Base-by-base conservation (phyloP, 129 eudicot genomes). In the Helianthus tuberosus region DNA sequence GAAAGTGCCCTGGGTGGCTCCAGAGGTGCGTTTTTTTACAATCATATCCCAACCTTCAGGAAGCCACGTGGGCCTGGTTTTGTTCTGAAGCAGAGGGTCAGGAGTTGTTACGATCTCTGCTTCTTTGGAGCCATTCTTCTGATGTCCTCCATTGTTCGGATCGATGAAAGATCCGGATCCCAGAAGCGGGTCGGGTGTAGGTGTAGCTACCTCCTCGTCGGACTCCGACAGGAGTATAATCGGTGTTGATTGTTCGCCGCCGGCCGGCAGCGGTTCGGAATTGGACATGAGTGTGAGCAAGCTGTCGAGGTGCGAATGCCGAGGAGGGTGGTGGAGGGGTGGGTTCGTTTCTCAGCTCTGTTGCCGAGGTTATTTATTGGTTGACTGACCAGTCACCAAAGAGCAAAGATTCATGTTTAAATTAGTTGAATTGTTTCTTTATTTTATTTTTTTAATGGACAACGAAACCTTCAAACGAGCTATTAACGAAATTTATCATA, bases 131-230 rank as follows among this genome's bases (percentile, higher is more conserved):
- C 16, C 73, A 20, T 66, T 75, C 66, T 66, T 75, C 66, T 54
- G 73, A 51, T 29, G 9, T 60, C 66, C 66, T 60, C 43, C 66
- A 39, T 13, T 60, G 17, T 32, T 60, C 6, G 66, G 66, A 13
- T 60, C 66, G 44, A 60, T 60, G 44, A 60, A 60, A 2, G 66
- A 60, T 29, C 66, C 66, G 66, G 66, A 72, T 14, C 71, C 81
- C n/a, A 77, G 65, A 60, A 77, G 81, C 0, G 81, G 66, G 81
- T 77, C 81, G 4, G 70, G 75, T 4, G 76, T 44, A 38, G 48
- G 17, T 15, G 70, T 44, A 51, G 35, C 35, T 8, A 60, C 52
- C 25, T 77, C 64, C 8, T 62, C 72, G 35, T 51, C 64, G 38
- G 25, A 0, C 50, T 68, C 75, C 60, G 71, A 58, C 13, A 52